A percentile compares a stretch with the other conserved stretches of the same genome.
phyloP scores from a whole-genome alignment of 257 asterid species.

The Nyctanthes arbortristis region DNA sequence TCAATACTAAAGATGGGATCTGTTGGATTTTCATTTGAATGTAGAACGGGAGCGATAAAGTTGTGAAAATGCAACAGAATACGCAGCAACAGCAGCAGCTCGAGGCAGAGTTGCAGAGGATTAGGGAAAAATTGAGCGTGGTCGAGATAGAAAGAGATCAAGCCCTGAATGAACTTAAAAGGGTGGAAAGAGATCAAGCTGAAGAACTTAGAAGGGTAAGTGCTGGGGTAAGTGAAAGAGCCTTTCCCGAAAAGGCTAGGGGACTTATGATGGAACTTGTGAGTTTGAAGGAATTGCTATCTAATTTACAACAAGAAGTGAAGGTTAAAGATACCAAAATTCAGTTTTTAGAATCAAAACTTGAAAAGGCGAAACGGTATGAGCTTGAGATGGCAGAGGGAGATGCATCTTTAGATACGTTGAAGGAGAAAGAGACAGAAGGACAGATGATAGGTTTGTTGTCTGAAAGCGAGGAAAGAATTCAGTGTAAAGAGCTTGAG shows the following conservation, averaged over 20 bases:
- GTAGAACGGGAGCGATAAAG: slow-evolving; percentile 35
- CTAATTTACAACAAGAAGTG: slow-evolving; percentile 42
- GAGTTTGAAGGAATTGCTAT: slow-evolving; percentile 38
- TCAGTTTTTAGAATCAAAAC: slow-evolving; percentile 42
- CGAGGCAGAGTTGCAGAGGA: slow-evolving; percentile 53
- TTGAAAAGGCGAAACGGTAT: slow-evolving; percentile 29
- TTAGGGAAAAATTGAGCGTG: slow-evolving; percentile 36
- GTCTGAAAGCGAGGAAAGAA: slow-evolving; percentile 30
- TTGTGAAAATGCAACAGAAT: slow-evolving; percentile 34
- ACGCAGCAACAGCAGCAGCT: slow-evolving; percentile 51
- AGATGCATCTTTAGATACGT: slow-evolving; percentile 30
- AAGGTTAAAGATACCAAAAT: slow-evolving; percentile 42
- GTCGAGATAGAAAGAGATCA: slow-evolving; percentile 38
- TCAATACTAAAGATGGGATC: background rate
- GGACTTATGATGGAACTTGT: slow-evolving; percentile 42
- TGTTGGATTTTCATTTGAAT: background rate
- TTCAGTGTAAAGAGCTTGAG: slow-evolving; percentile 50
- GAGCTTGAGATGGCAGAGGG: slow-evolving; percentile 40
- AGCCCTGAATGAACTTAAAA: slow-evolving; percentile 44
- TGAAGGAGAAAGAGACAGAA: slow-evolving; percentile 38
- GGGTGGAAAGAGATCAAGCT: slow-evolving; percentile 40
- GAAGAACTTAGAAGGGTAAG: slow-evolving; percentile 43
- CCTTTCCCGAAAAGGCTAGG: slow-evolving; percentile 21
- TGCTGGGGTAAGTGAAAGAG: slow-evolving; percentile 31
- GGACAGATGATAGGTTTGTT: slow-evolving; percentile 10